Evolutionary conservation across 352 stramenopile genomes (phyloP).

Genomic region (Blastocystis sp.): DNA sequence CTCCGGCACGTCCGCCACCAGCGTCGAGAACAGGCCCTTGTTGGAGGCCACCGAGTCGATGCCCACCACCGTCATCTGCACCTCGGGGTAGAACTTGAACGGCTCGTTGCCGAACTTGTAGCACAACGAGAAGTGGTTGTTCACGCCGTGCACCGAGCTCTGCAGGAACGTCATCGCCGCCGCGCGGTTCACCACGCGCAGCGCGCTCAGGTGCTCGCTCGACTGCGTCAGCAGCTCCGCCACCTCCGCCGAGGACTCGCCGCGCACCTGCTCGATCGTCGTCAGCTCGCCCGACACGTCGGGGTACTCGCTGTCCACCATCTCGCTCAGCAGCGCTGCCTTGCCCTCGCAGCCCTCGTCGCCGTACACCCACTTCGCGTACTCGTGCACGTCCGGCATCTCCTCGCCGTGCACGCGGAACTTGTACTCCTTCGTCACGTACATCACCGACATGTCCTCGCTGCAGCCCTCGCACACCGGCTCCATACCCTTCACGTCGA

Average conservation of each 20-base stretch:
- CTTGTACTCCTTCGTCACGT: constrained; percentile 33
- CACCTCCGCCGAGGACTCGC: background rate
- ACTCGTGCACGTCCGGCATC: constrained; percentile 11
- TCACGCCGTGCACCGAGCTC: constrained; percentile 39
- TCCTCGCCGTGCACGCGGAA: constrained; percentile 31
- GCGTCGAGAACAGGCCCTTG: constrained; percentile 59
- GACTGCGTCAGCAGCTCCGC: constrained; percentile 5
- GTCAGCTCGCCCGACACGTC: constrained; percentile 39
- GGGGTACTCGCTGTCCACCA: background rate
- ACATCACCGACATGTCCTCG: constrained; percentile 38
- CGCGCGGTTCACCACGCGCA: background rate
- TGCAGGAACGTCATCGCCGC: constrained; percentile 67
- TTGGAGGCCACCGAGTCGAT: constrained; percentile 66
- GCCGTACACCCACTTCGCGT: constrained; percentile 66
- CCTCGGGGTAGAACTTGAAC: constrained; percentile 63
- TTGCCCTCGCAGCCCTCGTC: constrained; percentile 58
- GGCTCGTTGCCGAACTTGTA: constrained; percentile 69
- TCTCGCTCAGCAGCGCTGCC: constrained; percentile 12
- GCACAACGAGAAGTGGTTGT: constrained; percentile 67
- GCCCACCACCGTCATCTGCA: constrained; percentile 62
- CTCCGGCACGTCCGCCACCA: constrained; percentile 54
- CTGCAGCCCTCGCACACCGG: constrained; percentile 29
- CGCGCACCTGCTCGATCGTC: constrained; percentile 12
- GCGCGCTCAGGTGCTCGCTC: background rate
- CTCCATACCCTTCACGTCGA: constrained; percentile 8